Percentiles rank a stretch among this genome's conserved stretches.
phyloP scores from a whole-genome alignment of 2,329 filamentous ascomycete genomes.

The Phaeosphaeriaceae sp. region DNA sequence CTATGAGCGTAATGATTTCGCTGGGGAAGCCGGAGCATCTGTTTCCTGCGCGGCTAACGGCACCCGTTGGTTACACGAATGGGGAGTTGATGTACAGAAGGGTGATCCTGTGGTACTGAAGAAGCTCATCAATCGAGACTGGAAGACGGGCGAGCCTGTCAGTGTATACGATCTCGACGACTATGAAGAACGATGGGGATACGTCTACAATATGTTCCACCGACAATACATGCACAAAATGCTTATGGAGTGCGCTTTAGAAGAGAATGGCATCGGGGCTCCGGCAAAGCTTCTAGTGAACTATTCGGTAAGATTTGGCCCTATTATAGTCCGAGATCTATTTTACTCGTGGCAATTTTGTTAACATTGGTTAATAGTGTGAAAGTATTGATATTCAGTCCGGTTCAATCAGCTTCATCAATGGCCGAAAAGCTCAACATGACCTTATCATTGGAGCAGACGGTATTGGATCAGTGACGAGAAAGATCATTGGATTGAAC shows the following conservation, averaged over 20 bases:
- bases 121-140: constrained; percentile 73
- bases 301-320: constrained; percentile 46
- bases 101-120: constrained; percentile 70
- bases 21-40: constrained; percentile 66
- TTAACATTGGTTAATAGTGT: constrained; percentile 45
- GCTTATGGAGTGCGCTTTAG: constrained; percentile 66
- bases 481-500: constrained; percentile 66
- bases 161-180: constrained; percentile 69
- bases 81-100: constrained; percentile 68
- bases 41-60: constrained; percentile 69
- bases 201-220: constrained; percentile 71
- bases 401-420: constrained; percentile 49
- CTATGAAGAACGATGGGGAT: constrained; percentile 70
- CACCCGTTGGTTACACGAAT: constrained; percentile 72
- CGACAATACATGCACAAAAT: constrained; percentile 72
- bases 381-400: constrained; percentile 59
- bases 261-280: constrained; percentile 58
- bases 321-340: too few relatives aligned
- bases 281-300: constrained; percentile 64
- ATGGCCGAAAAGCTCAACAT: constrained; percentile 59
- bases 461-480: constrained; percentile 70
- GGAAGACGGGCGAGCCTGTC: constrained; percentile 70
- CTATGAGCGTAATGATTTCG: constrained; percentile 71
- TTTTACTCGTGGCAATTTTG: too few relatives aligned
- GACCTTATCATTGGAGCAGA: constrained; percentile 70